These are phyloP conservation scores for Apiospora aurea DNA, from an alignment of 2,329 filamentous ascomycete species.

Conservation along the genomic window DNA sequence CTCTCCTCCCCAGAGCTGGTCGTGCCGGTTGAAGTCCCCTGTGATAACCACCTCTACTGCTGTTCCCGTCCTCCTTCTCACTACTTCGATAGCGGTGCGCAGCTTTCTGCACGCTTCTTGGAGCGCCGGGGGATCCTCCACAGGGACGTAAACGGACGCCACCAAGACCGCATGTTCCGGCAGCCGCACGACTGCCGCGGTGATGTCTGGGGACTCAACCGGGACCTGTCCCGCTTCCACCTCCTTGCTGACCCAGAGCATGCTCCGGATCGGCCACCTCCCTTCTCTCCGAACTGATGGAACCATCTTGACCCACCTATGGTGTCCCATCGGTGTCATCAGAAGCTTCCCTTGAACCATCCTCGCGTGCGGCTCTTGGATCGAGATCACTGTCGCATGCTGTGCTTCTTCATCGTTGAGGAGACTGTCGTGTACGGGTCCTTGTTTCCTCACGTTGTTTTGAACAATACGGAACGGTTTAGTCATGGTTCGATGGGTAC, in stretches of 20 bases:
- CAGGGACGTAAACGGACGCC: conserved; percentile 10
- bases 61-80: conserved; percentile 4
- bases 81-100: conserved; percentile 7
- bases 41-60: conserved; percentile 9
- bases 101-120: conserved; percentile 18
- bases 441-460: conserved; percentile 3
- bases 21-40: conserved; percentile 38
- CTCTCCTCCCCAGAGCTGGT: conserved; percentile 35
- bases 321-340: not conserved
- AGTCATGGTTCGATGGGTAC: too few species aligned
- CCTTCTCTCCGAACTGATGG: conserved; percentile 18
- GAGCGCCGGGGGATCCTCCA: conserved; percentile 9
- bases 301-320: conserved; percentile 21
- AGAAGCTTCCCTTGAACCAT: too few species aligned
- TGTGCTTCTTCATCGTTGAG: conserved; percentile 10
- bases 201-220: conserved; percentile 15
- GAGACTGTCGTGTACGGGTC: too few species aligned
- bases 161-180: not conserved
- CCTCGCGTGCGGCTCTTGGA: conserved; percentile 9
- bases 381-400: not conserved
- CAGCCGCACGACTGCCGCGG: conserved; percentile 8
- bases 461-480: conserved; percentile 3
- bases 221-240: conserved; percentile 20
- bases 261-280: conserved; percentile 15
- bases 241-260: too few species aligned